phyloP scores from a whole-genome alignment of 306 rosid genomes.

The Phaseolus lunatus region DNA sequence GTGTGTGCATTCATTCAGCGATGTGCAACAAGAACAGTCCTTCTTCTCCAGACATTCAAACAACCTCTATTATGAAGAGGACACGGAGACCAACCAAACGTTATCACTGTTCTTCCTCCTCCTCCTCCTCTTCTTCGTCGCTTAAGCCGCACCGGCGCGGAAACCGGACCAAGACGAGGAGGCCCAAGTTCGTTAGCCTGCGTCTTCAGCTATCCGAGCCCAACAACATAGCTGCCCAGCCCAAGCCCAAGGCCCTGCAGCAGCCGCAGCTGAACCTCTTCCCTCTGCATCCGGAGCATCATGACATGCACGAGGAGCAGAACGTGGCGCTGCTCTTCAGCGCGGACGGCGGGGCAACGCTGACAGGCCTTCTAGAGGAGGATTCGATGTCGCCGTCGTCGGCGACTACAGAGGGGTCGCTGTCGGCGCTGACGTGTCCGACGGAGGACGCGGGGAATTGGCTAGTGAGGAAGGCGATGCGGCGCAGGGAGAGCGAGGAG shows the following conservation, averaged over 20 bases:
- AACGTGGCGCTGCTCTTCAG: slow-evolving; percentile 72
- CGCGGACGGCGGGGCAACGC: slow-evolving; percentile 60
- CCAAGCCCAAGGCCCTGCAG: not conserved
- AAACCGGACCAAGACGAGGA: slow-evolving; percentile 62
- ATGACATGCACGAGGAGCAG: slow-evolving; percentile 60
- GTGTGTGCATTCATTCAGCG: not conserved
- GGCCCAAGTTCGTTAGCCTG: slow-evolving; percentile 79
- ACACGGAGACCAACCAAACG: not conserved
- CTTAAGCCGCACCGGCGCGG: slow-evolving; percentile 49
- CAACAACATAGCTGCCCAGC: slow-evolving; percentile 15
- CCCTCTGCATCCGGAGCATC: slow-evolving; percentile 68
- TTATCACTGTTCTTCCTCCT: not conserved
- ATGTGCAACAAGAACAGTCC: slow-evolving; percentile 66
- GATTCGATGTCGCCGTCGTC: slow-evolving; percentile 43
- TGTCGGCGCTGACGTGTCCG: slow-evolving; percentile 47
- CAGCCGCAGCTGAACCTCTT: slow-evolving; percentile 60
- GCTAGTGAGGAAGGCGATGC: slow-evolving; percentile 85
- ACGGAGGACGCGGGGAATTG: slow-evolving; percentile 23
- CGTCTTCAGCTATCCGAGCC: slow-evolving; percentile 51
- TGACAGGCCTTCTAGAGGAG: slow-evolving; percentile 58
- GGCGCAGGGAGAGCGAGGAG: slow-evolving; percentile 51
- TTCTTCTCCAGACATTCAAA: not conserved
- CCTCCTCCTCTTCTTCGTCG: slow-evolving; percentile 33
- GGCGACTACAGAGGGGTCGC: slow-evolving; percentile 54
- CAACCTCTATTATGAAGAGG: slow-evolving; percentile 20